Conservation (phyloP, 352 stramenopile genomes). For the Pythium angustatum region DNA sequence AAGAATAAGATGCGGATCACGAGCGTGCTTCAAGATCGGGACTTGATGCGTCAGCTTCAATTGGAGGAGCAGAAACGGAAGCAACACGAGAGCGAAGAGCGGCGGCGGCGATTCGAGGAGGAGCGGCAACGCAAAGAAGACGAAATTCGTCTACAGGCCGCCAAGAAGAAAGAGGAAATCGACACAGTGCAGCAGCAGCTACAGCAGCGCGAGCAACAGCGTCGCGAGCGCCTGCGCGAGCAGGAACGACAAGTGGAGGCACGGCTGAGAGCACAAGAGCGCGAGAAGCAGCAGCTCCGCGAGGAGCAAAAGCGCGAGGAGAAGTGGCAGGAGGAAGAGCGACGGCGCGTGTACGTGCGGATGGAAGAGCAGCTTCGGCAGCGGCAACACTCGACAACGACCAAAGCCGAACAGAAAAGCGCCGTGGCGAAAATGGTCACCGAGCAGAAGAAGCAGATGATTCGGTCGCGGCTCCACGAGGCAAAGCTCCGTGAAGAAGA, state of each 20-base stretch:
- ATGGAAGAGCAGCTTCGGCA: constrained; percentile 62
- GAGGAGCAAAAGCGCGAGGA: constrained; percentile 58
- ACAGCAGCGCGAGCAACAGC: constrained; percentile 50
- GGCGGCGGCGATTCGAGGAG: constrained; percentile 36
- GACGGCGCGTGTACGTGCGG: constrained; percentile 50
- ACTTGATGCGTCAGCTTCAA: constrained; percentile 46
- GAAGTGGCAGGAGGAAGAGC: constrained; percentile 48
- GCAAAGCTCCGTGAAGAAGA: constrained; percentile 80
- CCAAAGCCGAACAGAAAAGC: constrained; percentile 59
- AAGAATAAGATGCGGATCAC: constrained; percentile 68
- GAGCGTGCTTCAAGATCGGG: constrained; percentile 62
- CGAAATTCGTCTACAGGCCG: constrained; percentile 44
- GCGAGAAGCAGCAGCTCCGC: constrained; percentile 51
- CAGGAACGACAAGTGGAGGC: constrained; percentile 50
- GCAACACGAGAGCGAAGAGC: constrained; percentile 61
- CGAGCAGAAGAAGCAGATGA: constrained; percentile 48
- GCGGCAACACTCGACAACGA: constrained; percentile 41
- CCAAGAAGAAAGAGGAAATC: constrained; percentile 65
- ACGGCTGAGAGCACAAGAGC: constrained; percentile 43
- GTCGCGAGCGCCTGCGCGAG: constrained; percentile 45
- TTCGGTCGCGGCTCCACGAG: constrained; percentile 59
- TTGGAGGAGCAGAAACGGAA: constrained; percentile 56
- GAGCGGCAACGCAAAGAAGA: constrained; percentile 41
- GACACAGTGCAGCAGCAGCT: constrained; percentile 63
- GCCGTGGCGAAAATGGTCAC: constrained; percentile 50